Conservation (phyloP, 495 filamentous ascomycete genomes). For the Hypoxylon fuscum region DNA sequence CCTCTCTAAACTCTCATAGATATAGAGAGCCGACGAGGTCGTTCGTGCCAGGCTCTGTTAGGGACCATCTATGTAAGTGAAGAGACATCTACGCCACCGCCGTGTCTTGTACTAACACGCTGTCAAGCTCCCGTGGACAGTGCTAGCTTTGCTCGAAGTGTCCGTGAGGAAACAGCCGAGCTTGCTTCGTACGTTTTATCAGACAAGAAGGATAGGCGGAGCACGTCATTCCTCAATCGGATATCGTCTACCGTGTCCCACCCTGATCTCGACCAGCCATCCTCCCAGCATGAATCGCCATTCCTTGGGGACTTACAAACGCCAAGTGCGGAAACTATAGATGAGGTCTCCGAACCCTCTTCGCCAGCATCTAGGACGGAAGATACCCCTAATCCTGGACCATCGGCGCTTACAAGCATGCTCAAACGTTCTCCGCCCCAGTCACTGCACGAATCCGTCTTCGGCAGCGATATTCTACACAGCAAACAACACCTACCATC, state of each 20-base stretch:
- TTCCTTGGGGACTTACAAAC: slow-evolving; percentile 21
- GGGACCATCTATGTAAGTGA: slow-evolving; percentile 67
- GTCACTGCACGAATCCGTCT: slow-evolving; percentile 18
- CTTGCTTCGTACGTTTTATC: slow-evolving; percentile 87
- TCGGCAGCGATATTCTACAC: neutral
- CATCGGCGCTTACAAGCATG: slow-evolving; percentile 72
- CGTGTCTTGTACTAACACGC: slow-evolving; percentile 31
- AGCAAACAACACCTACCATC: slow-evolving; percentile 21
- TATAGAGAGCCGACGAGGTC: slow-evolving; percentile 78
- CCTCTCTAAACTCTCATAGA: slow-evolving; percentile 49
- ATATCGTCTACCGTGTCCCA: slow-evolving; percentile 48
- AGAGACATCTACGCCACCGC: neutral
- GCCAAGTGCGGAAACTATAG: slow-evolving; percentile 55
- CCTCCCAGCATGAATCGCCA: slow-evolving; percentile 28
- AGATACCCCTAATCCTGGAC: slow-evolving; percentile 49
- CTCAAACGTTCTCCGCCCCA: slow-evolving; percentile 63
- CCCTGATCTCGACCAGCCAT: slow-evolving; percentile 37
- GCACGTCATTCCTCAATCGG: slow-evolving; percentile 51
- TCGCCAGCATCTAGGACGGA: slow-evolving; percentile 54
- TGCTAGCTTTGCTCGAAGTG: slow-evolving; percentile 75
- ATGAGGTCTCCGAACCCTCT: slow-evolving; percentile 69
- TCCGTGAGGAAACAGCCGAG: slow-evolving; percentile 91
- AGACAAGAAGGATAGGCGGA: slow-evolving; percentile 58
- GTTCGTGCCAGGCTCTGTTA: slow-evolving; percentile 78
- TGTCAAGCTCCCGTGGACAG: slow-evolving; percentile 63